A percentile compares a stretch with the other conserved stretches of the same genome.
phyloP scores from a whole-genome alignment of 1,139 yeast species.

The Candida tetrigidarum region DNA sequence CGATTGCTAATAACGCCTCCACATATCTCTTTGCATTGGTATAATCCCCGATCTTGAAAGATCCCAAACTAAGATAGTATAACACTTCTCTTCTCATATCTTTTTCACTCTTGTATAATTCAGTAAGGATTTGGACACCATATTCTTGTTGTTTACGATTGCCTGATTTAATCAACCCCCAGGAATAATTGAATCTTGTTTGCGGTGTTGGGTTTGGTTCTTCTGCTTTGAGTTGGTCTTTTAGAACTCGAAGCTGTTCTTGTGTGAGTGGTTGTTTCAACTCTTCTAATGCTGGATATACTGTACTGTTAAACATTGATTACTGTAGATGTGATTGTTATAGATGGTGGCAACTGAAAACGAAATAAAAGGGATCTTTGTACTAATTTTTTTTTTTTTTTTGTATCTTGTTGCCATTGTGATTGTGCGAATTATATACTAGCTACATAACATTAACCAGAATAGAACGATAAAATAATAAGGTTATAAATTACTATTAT shows the following conservation, averaged over 20 bases:
- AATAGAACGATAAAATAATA: no score
- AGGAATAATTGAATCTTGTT: conserved; percentile 90
- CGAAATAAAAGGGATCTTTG: neutral
- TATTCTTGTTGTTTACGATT: conserved; percentile 66
- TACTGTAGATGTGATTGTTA: neutral
- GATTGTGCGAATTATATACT: neutral
- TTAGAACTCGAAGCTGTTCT: conserved; percentile 75
- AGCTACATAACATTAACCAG: no score
- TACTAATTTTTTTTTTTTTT: neutral
- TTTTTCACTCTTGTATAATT: conserved; percentile 77
- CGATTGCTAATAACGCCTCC: conserved; percentile 73
- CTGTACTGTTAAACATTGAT: conserved; percentile 19
- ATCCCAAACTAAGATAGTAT: conserved; percentile 86
- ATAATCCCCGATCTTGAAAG: conserved; percentile 87
- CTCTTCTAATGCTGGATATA: conserved; percentile 48
- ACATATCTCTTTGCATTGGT: conserved; percentile 85
- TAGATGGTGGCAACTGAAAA: conserved; percentile 6
- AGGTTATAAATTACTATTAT: no score
- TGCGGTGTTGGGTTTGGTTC: conserved; percentile 81
- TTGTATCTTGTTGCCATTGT: neutral
- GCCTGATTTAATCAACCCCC: conserved; percentile 87
- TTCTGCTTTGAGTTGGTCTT: conserved; percentile 80
- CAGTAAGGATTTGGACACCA: conserved; percentile 78
- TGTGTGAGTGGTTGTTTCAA: conserved; percentile 63
- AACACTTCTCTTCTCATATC: conserved; percentile 87